Evolutionary conservation across 2,329 filamentous ascomycete species (phyloP), one percentile per base, ranked within the genome.

Genomic region (Chaetomiaceae sp.): DNA sequence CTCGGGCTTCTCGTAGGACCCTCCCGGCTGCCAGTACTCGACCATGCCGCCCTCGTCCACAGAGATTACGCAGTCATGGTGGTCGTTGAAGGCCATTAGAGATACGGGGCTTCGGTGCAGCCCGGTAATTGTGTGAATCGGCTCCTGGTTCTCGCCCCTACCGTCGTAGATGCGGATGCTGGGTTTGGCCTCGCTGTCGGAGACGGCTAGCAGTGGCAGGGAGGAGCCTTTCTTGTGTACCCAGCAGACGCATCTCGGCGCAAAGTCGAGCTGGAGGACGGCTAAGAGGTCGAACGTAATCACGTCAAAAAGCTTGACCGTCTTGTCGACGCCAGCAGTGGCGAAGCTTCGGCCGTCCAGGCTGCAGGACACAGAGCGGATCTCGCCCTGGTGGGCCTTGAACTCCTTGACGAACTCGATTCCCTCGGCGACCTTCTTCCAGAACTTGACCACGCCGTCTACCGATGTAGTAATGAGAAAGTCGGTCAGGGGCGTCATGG

Each of bases 371-470:
- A 94, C 89, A 25, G 87, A 87, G 56, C 78, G 84, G 66, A 97
- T 89, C 66, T 95, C 89, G 47, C 89, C 89, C 53, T 81, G 79
- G 71, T 99, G 95, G 7, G 94, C 91, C 66, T 85, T 87, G 74
- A 96, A 99, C 72, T 99, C 91, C 73, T 99, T 99, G 49, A 97
- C 92, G 66, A 99, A 99, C 72, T 99, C 95, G 54, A 99, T 88
- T 1, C 89, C 89, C 31, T 89, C 85, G 1, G 83, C 85, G 59
- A 88, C 82, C 74, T 99, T 99, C 75, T 99, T 99, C 94, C 94
- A 99, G 70, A 99, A 99, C 71, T 99, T 99, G 63, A 97, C 92
- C 0, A 92, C 87, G n/a, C 95, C 95, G 67, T 99, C 94, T 39
- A 89, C 75, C 0, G 94, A 97, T 57, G 88, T 89, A 1, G 94